Base-by-base conservation (phyloP, 2,329 filamentous ascomycete species). In the Canariomyces notabilis region DNA sequence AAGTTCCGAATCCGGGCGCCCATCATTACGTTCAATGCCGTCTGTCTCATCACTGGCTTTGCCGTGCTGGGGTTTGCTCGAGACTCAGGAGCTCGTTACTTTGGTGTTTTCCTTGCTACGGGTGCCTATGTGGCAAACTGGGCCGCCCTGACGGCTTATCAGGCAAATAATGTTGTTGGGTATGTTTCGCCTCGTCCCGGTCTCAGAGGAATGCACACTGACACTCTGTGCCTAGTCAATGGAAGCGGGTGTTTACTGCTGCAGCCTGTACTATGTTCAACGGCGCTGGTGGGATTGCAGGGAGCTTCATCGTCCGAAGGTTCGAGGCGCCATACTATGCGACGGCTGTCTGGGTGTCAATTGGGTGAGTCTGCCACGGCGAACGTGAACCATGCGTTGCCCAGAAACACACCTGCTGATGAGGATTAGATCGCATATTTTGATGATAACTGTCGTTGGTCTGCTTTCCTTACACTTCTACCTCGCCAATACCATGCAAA, bases 51-150 rank as follows among this genome's bases (percentile, higher is more conserved):
- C 48, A 66, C 71, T 0, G 82, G 82, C 2, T 85, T 85, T 61
- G 70, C 75, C 52, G 80, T 85, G 75, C 70, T 85, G 4, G 82
- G 82, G 2, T 81, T 85, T 58, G 67, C 75, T 0, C 64, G 68
- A 12, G 73, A 82, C 45, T 75, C 82, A 42, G 69, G 77, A 0
- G 78, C 80, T 3, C 74, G 82, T 38, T 85, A 85, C 52, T 67
- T 82, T 22, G 82, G 82, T 7, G 80, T 79, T 0, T 84, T 76
- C 60, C 70, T 86, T 2, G 80, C 81, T 0, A 85, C 82, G 0
- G 82, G 82, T 0, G 80, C 82, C 1, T 85, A 85, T 52, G 73
- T 85, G 4, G 79, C 76, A 4, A 86, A 86, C 52, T 85, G 82
- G 81, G 81, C 82, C 0, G 82, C 80, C 0, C 65, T 85, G 51